Percentiles rank a stretch among this genome's conserved stretches.
phyloP scores from a whole-genome alignment of 2,329 filamentous ascomycete genomes.

The Alternaria sp. region DNA sequence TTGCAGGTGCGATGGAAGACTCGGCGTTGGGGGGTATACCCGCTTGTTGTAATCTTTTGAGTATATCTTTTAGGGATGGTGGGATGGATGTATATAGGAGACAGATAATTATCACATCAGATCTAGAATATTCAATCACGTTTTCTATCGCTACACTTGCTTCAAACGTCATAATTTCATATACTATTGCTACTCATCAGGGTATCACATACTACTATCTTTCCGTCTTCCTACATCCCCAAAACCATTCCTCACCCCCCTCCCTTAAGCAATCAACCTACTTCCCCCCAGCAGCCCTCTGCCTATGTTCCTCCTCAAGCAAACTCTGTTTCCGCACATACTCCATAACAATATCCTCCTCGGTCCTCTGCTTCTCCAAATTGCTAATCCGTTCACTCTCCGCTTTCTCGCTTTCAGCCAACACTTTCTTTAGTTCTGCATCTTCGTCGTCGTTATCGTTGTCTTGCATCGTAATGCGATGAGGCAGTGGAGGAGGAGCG shows the following conservation, averaged over 20 bases:
- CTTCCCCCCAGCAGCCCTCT: slow-evolving; percentile 14
- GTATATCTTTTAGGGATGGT: neutral
- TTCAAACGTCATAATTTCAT: too few relatives aligned
- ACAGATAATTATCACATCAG: too few relatives aligned
- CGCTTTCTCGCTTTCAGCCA: slow-evolving; percentile 35
- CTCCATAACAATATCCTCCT: slow-evolving; percentile 77
- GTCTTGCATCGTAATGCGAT: neutral
- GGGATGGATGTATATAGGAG: neutral
- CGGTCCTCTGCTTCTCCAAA: slow-evolving; percentile 55
- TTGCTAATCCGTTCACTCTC: slow-evolving; percentile 51
- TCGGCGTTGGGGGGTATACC: neutral
- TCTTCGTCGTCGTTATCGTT: slow-evolving; percentile 22
- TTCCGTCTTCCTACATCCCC: too few relatives aligned
- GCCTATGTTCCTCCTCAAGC: slow-evolving; percentile 59
- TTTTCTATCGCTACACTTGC: too few relatives aligned
- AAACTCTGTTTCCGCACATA: slow-evolving; percentile 80
- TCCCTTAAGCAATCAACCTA: too few relatives aligned
- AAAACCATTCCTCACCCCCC: too few relatives aligned
- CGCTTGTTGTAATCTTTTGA: neutral
- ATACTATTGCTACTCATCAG: neutral
- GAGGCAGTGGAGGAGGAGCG: neutral
- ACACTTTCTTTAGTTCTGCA: slow-evolving; percentile 33
- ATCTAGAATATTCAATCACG: neutral
- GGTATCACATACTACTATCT: neutral
- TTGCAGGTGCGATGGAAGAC: neutral